A percentile compares a stretch with the other conserved stretches of the same genome.
These are phyloP conservation scores for Citrus inodora DNA, from an alignment of 345 rosid genomes.

Conservation along the genomic window DNA sequence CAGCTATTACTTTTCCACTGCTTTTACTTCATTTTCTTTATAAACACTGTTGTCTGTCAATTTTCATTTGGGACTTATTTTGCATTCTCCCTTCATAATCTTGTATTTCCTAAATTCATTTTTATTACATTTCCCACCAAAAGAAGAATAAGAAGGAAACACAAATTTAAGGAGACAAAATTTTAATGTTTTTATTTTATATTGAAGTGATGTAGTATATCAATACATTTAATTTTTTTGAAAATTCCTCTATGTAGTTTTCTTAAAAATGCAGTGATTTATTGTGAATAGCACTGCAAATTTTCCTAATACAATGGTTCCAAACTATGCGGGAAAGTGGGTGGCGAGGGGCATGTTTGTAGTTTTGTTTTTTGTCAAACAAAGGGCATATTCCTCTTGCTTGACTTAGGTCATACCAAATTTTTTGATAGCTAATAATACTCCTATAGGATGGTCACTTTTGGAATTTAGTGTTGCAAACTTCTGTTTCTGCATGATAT, in stretches of 20 bases:
- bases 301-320: not conserved
- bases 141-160: not conserved
- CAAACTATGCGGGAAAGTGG: not conserved
- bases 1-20: not conserved
- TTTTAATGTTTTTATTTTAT: not conserved
- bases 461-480: not conserved
- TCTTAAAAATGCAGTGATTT: constrained; percentile 2
- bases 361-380: constrained; percentile 2
- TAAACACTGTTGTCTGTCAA: not conserved
- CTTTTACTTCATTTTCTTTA: not conserved
- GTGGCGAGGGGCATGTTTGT: not conserved
- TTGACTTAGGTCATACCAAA: not conserved
- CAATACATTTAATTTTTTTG: not conserved
- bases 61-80: too few species aligned
- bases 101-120: not conserved
- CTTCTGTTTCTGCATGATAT: not conserved
- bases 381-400: not conserved
- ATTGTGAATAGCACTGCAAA: not conserved
- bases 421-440: not conserved
- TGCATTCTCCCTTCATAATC: not conserved
- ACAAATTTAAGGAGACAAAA: not conserved
- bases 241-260: not conserved
- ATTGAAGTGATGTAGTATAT: not conserved
- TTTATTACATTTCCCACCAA: not conserved
- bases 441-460: not conserved